Evolutionary conservation across 176 grass and related monocot species (phyloP).

Genomic region (Musa troglodytarum): DNA sequence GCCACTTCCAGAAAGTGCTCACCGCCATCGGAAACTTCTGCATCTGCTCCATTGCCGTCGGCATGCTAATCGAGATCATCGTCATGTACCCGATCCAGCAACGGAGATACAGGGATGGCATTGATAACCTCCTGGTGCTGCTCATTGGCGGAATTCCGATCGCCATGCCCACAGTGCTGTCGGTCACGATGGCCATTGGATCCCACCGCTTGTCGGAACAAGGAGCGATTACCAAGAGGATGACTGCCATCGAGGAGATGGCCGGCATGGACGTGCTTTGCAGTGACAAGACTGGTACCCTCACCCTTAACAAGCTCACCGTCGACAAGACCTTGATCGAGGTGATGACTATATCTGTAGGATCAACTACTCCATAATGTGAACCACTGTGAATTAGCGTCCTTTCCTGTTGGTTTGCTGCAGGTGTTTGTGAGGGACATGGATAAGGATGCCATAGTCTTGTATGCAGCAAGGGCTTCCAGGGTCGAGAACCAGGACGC

Average conservation of each 20-base stretch:
- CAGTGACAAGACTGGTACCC: conserved; percentile 90
- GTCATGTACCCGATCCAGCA: conserved; percentile 25
- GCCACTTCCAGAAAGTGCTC: conserved; percentile 23
- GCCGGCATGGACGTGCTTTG: conserved; percentile 97
- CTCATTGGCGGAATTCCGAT: conserved; percentile 92
- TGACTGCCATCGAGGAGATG: conserved; percentile 99
- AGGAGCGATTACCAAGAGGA: conserved; percentile 92
- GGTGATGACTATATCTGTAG: not conserved
- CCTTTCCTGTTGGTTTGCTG: not conserved
- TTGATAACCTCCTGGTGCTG: conserved; percentile 86
- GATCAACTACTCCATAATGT: too few species aligned
- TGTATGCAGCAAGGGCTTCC: conserved; percentile 64
- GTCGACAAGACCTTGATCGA: conserved; percentile 81
- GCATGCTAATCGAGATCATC: conserved; percentile 19
- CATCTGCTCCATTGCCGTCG: conserved; percentile 18
- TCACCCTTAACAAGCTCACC: conserved; percentile 95
- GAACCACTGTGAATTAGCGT: not conserved
- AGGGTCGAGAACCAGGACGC: conserved; percentile 96
- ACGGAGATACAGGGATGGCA: conserved; percentile 56
- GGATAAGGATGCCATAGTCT: conserved; percentile 72
- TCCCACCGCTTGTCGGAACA: conserved; percentile 82
- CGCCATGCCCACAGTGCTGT: conserved; percentile 93
- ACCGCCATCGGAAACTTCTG: conserved; percentile 26
- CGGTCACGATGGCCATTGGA: conserved; percentile 91
- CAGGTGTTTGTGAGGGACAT: conserved; percentile 49